These are phyloP conservation scores for Suillus tomentosus DNA, from an alignment of 768 basidiomycete genomes.

Conservation along the genomic window DNA sequence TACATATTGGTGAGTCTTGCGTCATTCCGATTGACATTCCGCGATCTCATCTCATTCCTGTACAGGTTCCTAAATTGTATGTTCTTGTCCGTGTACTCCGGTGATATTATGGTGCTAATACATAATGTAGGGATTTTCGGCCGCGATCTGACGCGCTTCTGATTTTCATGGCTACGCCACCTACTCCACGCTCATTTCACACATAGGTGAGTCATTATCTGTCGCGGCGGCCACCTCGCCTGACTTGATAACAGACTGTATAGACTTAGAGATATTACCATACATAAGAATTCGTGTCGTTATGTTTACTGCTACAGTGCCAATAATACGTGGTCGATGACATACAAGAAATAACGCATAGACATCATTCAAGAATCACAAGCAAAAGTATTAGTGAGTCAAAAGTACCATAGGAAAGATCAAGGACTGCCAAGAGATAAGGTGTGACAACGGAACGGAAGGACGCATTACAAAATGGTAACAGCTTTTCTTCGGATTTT, in stretches of 20 bases:
- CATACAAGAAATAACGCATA: conserved; percentile 9
- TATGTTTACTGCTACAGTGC: conserved; percentile 7
- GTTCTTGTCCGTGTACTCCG: conserved; percentile 21
- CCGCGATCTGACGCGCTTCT: conserved; percentile 72
- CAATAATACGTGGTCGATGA: conserved; percentile 3
- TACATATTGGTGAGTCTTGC: conserved; percentile 56
- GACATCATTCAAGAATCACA: background rate
- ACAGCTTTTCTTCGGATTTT: conserved; percentile 33
- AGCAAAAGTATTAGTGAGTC: conserved; percentile 2
- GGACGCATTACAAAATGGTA: conserved; percentile 24
- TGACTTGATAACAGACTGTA: conserved; percentile 4
- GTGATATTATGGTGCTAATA: conserved; percentile 19
- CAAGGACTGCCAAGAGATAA: background rate
- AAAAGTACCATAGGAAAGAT: conserved; percentile 10
- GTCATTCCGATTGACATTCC: conserved; percentile 11
- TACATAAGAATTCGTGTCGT: conserved; percentile 11
- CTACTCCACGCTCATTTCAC: conserved; percentile 2
- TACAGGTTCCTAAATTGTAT: conserved; percentile 70
- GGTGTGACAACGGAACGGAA: background rate
- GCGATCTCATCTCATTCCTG: conserved; percentile 6
- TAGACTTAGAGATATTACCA: conserved; percentile 15
- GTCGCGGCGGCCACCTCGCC: conserved; percentile 18
- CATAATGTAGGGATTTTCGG: conserved; percentile 65
- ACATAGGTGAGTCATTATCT: conserved; percentile 25
- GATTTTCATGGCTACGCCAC: conserved; percentile 19